phyloP scores from a whole-genome alignment of 192 early-diverging fungal genomes.

The Endogone sp. region DNA sequence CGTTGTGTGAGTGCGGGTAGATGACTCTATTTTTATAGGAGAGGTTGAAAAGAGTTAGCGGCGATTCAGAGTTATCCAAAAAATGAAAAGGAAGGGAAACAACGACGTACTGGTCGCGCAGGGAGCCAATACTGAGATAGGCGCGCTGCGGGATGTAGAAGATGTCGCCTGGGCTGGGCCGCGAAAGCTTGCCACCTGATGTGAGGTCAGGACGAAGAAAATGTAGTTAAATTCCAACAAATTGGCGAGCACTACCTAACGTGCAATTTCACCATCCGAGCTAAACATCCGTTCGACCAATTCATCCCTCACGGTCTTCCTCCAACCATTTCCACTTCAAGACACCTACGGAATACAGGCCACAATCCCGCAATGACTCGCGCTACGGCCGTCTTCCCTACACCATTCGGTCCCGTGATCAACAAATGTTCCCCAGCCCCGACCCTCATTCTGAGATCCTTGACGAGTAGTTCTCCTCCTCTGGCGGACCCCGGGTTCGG shows the following conservation, averaged over 20 bases:
- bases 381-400: conserved; percentile 90
- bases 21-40: conserved; percentile 55
- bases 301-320: too few relatives aligned
- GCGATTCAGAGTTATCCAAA: too few relatives aligned
- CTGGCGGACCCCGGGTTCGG: conserved; percentile 60
- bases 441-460: conserved; percentile 69
- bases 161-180: conserved; percentile 75
- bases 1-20: conserved; percentile 85
- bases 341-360: conserved; percentile 71
- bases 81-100: not conserved
- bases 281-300: too few relatives aligned
- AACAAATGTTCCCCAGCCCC: conserved; percentile 86
- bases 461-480: conserved; percentile 82
- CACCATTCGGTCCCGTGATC: conserved; percentile 93
- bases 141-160: conserved; percentile 99
- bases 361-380: conserved; percentile 92
- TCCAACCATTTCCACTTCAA: not conserved
- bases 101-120: conserved; percentile 89
- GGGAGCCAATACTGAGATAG: conserved; percentile 87
- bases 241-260: too few relatives aligned
- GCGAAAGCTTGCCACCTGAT: conserved; percentile 59
- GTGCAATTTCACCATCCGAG: too few relatives aligned
- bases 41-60: not conserved
- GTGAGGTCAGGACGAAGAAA: not conserved
- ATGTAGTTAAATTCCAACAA: not conserved